These are phyloP conservation scores for Kurtzmaniella fragi DNA, from an alignment of 805 yeast species.

Conservation along the genomic window DNA sequence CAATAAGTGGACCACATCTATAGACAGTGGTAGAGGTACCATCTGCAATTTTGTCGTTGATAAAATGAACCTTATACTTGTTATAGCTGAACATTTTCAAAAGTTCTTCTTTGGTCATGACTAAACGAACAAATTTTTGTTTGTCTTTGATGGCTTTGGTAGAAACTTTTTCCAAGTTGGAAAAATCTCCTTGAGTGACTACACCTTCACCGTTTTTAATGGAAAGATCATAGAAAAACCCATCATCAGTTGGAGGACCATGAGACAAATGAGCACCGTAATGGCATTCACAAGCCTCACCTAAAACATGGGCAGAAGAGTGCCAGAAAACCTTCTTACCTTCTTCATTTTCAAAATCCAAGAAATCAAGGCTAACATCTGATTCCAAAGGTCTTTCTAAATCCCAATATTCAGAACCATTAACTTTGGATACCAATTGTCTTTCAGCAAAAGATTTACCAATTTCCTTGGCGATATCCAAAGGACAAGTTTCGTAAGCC, in stretches of 20 bases:
- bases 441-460: constrained; percentile 86
- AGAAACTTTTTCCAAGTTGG: constrained; percentile 77
- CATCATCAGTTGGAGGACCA: constrained; percentile 98
- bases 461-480: constrained; percentile 76
- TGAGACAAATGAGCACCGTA: constrained; percentile 81
- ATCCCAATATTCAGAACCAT: constrained; percentile 86
- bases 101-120: constrained; percentile 84
- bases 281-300: constrained; percentile 97
- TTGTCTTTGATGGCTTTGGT: constrained; percentile 90
- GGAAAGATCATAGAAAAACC: constrained; percentile 95
- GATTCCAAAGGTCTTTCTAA: constrained; percentile 87
- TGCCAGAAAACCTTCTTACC: constrained; percentile 98
- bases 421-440: constrained; percentile 85
- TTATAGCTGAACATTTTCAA: constrained; percentile 92
- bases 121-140: constrained; percentile 92
- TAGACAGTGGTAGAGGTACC: constrained; percentile 95
- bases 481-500: constrained; percentile 87
- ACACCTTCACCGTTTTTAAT: constrained; percentile 64
- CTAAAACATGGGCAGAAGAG: constrained; percentile 95
- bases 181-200: constrained; percentile 79
- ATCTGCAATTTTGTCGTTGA: constrained; percentile 87
- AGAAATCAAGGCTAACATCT: constrained; percentile 64
- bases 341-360: constrained; percentile 90
- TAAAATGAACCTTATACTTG: constrained; percentile 88
- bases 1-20: constrained; percentile 96